These are phyloP conservation scores for Penicillium coffeae DNA, from an alignment of 495 filamentous ascomycete species.

Conservation along the genomic window DNA sequence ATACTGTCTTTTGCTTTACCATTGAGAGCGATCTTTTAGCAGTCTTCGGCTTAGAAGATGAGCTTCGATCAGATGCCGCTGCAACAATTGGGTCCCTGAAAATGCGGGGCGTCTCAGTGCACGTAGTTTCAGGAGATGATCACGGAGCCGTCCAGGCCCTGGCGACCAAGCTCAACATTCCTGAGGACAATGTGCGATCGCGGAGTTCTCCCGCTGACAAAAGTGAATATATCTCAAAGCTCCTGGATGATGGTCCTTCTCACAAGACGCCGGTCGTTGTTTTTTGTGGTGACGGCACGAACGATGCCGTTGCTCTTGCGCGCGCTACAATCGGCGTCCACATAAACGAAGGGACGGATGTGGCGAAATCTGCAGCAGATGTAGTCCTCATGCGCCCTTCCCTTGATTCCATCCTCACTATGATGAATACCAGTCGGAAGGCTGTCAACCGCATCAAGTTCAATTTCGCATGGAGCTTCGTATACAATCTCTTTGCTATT, in stretches of 20 bases:
- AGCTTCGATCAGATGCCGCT: slow-evolving; percentile 54
- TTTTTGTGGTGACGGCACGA: slow-evolving; percentile 78
- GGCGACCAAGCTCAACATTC: slow-evolving; percentile 52
- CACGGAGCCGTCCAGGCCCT: slow-evolving; percentile 52
- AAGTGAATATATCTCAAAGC: slow-evolving; percentile 54
- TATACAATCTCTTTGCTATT: slow-evolving; percentile 73
- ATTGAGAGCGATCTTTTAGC: slow-evolving; percentile 47
- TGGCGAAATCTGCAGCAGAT: slow-evolving; percentile 66
- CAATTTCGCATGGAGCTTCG: slow-evolving; percentile 70
- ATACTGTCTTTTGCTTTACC: slow-evolving; percentile 63
- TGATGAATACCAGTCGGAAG: slow-evolving; percentile 56
- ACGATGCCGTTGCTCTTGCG: slow-evolving; percentile 72
- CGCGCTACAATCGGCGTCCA: slow-evolving; percentile 72
- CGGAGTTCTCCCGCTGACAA: slow-evolving; percentile 61
- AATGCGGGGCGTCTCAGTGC: slow-evolving; percentile 53
- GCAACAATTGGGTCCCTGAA: slow-evolving; percentile 47
- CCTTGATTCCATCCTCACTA: slow-evolving; percentile 53
- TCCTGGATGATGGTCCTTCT: slow-evolving; percentile 8
- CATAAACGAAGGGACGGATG: slow-evolving; percentile 57
- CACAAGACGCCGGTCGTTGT: slow-evolving; percentile 43
- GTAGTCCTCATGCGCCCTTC: slow-evolving; percentile 59
- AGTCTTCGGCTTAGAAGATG: slow-evolving; percentile 58
- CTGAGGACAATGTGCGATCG: slow-evolving; percentile 39
- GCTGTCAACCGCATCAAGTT: slow-evolving; percentile 56
- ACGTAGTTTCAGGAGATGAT: slow-evolving; percentile 70